phyloP scores from a whole-genome alignment of 768 basidiomycete species.

The Chalciporus pseudorubinellus region DNA sequence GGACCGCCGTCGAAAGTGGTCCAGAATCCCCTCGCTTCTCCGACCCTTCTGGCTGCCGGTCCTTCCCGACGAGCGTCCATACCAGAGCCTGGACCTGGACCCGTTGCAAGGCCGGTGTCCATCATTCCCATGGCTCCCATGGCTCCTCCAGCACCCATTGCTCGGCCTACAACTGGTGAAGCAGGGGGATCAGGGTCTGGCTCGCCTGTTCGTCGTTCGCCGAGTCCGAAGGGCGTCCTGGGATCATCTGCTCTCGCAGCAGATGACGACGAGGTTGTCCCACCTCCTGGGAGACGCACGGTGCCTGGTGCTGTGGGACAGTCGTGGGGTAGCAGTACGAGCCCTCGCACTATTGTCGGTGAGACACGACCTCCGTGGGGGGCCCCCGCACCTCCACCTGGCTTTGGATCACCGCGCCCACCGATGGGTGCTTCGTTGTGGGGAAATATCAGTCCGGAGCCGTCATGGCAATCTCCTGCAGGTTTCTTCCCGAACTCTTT shows the following conservation, averaged over 20 bases:
- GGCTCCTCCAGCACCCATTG: conserved; percentile 73
- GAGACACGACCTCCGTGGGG: conserved; percentile 49
- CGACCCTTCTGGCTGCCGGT: conserved; percentile 44
- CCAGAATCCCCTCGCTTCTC: conserved; percentile 38
- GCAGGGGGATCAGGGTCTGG: conserved; percentile 55
- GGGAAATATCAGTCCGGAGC: conserved; percentile 37
- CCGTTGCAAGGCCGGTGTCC: conserved; percentile 48
- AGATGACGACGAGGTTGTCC: conserved; percentile 78
- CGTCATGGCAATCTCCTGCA: conserved; percentile 51
- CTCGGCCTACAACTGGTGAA: conserved; percentile 40
- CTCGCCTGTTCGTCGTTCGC: conserved; percentile 51
- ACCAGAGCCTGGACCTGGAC: conserved; percentile 50
- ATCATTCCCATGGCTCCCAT: conserved; percentile 34
- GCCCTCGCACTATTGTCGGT: conserved; percentile 43
- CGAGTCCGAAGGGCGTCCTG: conserved; percentile 62
- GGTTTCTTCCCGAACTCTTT: conserved; percentile 49
- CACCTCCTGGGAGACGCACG: conserved; percentile 44
- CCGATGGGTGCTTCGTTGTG: conserved; percentile 40
- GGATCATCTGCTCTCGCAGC: conserved; percentile 77
- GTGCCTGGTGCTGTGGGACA: conserved; percentile 42
- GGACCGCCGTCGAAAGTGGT: conserved; percentile 47
- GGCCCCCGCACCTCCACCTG: conserved; percentile 33
- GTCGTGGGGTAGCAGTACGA: conserved; percentile 46
- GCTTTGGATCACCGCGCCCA: conserved; percentile 35
- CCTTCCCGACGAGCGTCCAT: conserved; percentile 47